Evolutionary conservation across 192 early-diverging fungal species (phyloP), one percentile per base, ranked within the genome.

Genomic region (Entrophospora sp.): DNA sequence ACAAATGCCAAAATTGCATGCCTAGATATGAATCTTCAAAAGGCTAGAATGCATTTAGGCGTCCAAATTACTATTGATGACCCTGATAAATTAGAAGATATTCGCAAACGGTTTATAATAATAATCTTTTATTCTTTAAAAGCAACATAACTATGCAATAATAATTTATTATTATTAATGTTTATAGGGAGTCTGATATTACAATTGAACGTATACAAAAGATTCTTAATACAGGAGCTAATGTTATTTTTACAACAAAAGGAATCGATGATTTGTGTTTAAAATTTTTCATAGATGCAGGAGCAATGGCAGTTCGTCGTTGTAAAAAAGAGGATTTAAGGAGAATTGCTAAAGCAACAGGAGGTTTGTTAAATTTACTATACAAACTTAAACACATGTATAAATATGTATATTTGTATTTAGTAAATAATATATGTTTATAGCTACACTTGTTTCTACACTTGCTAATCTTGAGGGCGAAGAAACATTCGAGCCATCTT

Each of bases 261-360:
- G 97, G 97, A 58, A 96, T 99, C 71, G 97, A 99, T 79, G 97
- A 99, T 61, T 78, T 97, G 73, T 99, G 94, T 75, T 78, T 97
- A 64, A 99, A 99, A 84, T 82, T 92, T 67, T 98, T 99, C 73
- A 93, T 97, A 38, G 97, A 99, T 76, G 91, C 91, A 51, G 97
- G 97, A 13, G 94, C 95, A 32, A 94, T 99, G 84, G 94, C 93
- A 5, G 93, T 99, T 12, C 89, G 94, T 38, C 86, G 97, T 30
- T 90, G 90, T 55, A 90, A 91, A 75, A 98, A 97, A 82, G 97
- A 99, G 14, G 97, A 99, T 71, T 78, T 97, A 46, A 93, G 91
- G 70, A 82, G 95, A 49, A 98, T 99, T 78, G 97, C 97, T 44
- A 94, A 92, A 77, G 93, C 95, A 4, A 95, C 95, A 12, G 97